A percentile compares a stretch with the other conserved stretches of the same genome.
Evolutionary conservation across 768 basidiomycete genomes (phyloP).

Genomic region (Nidularia sp.): DNA sequence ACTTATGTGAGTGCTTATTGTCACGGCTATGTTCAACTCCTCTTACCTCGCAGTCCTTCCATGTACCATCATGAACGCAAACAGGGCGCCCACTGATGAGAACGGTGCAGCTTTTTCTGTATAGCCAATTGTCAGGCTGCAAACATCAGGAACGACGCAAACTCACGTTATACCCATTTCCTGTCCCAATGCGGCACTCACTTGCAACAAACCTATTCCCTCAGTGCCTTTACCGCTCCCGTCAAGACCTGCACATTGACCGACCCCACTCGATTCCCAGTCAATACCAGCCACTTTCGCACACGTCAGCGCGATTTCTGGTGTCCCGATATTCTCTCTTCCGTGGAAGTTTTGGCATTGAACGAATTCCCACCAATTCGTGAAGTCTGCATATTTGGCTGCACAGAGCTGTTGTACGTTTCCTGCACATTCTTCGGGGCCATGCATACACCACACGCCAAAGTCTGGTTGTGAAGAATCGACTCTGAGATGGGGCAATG

Average conservation of each 20-base stretch:
- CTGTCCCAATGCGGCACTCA: slow-evolving; percentile 46
- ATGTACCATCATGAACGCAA: slow-evolving; percentile 73
- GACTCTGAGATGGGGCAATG: slow-evolving; percentile 32
- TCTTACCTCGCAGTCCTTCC: slow-evolving; percentile 76
- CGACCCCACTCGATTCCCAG: slow-evolving; percentile 59
- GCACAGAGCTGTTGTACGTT: slow-evolving; percentile 89
- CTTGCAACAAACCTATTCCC: slow-evolving; percentile 58
- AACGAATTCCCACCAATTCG: slow-evolving; percentile 81
- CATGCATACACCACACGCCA: slow-evolving; percentile 83
- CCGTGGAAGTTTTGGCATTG: slow-evolving; percentile 76
- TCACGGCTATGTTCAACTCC: neutral
- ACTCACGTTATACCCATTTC: slow-evolving; percentile 54
- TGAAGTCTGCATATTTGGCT: slow-evolving; percentile 47
- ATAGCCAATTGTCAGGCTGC: neutral
- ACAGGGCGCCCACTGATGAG: slow-evolving; percentile 64
- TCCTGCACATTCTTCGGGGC: slow-evolving; percentile 76
- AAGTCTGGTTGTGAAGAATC: slow-evolving; percentile 64
- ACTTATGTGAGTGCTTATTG: neutral
- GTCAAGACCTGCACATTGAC: slow-evolving; percentile 55
- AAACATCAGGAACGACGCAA: neutral
- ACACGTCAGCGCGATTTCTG: slow-evolving; percentile 63
- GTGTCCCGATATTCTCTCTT: slow-evolving; percentile 56
- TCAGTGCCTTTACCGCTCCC: slow-evolving; percentile 61
- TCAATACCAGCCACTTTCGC: slow-evolving; percentile 60
- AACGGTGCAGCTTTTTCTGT: slow-evolving; percentile 84